phyloP scores from a whole-genome alignment of 352 stramenopile species.

The Globisporangium perplexum region DNA sequence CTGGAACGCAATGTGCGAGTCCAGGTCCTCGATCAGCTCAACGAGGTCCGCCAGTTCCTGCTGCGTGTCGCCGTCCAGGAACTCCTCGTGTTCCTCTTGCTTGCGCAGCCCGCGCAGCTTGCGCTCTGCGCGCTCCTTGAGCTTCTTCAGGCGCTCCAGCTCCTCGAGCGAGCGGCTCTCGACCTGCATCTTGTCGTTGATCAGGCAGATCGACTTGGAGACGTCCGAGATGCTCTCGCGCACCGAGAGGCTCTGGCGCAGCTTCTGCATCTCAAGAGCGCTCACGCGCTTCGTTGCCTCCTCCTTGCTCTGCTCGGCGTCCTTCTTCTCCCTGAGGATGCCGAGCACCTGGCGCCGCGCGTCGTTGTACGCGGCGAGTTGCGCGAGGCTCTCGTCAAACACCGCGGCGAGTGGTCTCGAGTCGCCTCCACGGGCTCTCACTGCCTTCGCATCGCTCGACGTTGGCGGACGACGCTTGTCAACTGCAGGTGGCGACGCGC shows the following conservation, averaged over 20 bases:
- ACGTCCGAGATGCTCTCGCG: constrained; percentile 75
- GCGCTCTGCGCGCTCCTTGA: constrained; percentile 55
- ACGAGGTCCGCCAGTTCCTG: constrained; percentile 69
- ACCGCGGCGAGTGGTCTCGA: constrained; percentile 7
- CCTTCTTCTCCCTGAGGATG: constrained; percentile 64
- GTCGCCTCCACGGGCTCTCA: not conserved
- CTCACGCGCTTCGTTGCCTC: constrained; percentile 52
- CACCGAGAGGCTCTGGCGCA: constrained; percentile 66
- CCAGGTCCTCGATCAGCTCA: constrained; percentile 71
- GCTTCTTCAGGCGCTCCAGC: constrained; percentile 60
- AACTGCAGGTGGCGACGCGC: not conserved
- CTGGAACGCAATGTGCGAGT: constrained; percentile 80
- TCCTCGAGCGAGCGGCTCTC: constrained; percentile 59
- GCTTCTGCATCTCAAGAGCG: constrained; percentile 78
- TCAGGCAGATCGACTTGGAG: constrained; percentile 40
- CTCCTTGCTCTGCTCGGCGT: constrained; percentile 45
- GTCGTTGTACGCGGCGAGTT: constrained; percentile 54
- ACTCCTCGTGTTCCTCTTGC: constrained; percentile 44
- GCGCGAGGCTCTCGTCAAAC: constrained; percentile 48
- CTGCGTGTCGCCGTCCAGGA: constrained; percentile 53
- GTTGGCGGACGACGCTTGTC: not conserved
- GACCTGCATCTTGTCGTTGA: constrained; percentile 63
- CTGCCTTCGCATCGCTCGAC: not conserved
- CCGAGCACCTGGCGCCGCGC: constrained; percentile 49
- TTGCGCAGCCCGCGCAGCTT: constrained; percentile 44